Evolutionary conservation across 1,284 basidiomycete species (phyloP).

Genomic region (Mycena sp.): DNA sequence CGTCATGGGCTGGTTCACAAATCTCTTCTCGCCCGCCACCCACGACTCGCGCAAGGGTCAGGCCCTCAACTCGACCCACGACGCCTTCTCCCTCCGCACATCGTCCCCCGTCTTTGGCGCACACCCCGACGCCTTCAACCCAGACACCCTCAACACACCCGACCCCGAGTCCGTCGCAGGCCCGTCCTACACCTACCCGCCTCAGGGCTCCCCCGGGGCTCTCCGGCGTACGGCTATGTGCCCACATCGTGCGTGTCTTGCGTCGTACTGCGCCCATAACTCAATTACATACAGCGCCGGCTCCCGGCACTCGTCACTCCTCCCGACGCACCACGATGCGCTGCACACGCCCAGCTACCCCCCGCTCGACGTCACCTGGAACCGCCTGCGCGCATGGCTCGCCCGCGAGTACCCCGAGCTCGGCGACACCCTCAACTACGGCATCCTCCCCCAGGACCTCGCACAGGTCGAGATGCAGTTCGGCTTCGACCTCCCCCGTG

Average conservation of each 20-base stretch:
- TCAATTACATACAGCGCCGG: conserved; percentile 46
- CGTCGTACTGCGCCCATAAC: conserved; percentile 4
- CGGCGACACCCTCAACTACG: conserved; percentile 90
- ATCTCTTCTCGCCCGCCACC: conserved; percentile 62
- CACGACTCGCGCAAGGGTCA: conserved; percentile 63
- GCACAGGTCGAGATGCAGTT: conserved; percentile 83
- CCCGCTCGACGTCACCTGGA: conserved; percentile 81
- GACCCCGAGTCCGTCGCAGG: conserved; percentile 54
- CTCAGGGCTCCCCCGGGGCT: conserved; percentile 73
- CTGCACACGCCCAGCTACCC: conserved; percentile 70
- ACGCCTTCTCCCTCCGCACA: conserved; percentile 81
- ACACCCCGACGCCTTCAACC: conserved; percentile 66
- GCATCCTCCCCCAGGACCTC: conserved; percentile 80
- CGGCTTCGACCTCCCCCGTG: conserved; percentile 80
- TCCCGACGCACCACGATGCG: conserved; percentile 69
- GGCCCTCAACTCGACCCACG: conserved; percentile 75
- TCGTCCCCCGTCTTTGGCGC: conserved; percentile 66
- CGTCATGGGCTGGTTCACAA: conserved; percentile 76
- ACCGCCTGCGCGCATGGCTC: conserved; percentile 81
- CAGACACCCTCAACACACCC: conserved; percentile 59
- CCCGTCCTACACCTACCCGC: conserved; percentile 78
- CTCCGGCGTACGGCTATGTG: conserved; percentile 64
- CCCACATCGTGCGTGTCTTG: conserved; percentile 63
- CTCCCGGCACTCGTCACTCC: conserved; percentile 64
- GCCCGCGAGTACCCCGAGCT: conserved; percentile 88